Evolutionary conservation across 2,329 filamentous ascomycete species (phyloP), one percentile per base, ranked within the genome.

Genomic region (Lomentospora prolificans): DNA sequence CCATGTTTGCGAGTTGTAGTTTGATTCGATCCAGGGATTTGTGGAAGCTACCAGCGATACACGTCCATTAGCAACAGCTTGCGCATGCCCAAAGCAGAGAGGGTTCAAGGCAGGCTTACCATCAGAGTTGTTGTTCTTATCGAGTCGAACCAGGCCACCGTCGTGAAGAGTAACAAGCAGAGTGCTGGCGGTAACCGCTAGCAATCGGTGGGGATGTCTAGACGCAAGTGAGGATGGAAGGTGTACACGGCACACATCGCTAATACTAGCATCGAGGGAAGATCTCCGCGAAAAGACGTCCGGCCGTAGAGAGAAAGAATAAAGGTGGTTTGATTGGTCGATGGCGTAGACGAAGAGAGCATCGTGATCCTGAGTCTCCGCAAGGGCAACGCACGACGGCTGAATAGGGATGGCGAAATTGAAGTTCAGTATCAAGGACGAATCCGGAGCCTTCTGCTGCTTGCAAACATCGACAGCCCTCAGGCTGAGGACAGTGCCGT

Each of bases 131-230:
- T 69, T 74, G 57, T 72, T 81, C 65, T 82, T 81, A 57, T 86
- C 85, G 60, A 97, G 74, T 31, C 80, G 80, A 60, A 92, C 75
- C 60, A 94, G 76, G 50, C 84, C 83, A 25, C 90, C 90, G 71
- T 94, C 87, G 58, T 88, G 84, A 60, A 96, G 80, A 0, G 90
- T 87, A 22, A 95, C 79, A 50, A 96, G 78, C 50, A 99, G 70
- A 63, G 89, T 85, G 58, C 88, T 77, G 14, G 85, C 80, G 61
- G 76, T 86, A 58, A 87, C 80, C 17, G 90, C 89, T 61, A 88
- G 77, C 62, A 99, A 76, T 58, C 90, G 81, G 68, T 96, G 92
- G 4, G 91, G 86, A 60, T 84, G 78, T 67, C 90, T 89, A 68
- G 90, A 88, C 55, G 79, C 78, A 65, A 96, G 80, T 2, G 87